Evolutionary conservation across 495 filamentous ascomycete species (phyloP).

Genomic region (Cercophora newfieldiana): DNA sequence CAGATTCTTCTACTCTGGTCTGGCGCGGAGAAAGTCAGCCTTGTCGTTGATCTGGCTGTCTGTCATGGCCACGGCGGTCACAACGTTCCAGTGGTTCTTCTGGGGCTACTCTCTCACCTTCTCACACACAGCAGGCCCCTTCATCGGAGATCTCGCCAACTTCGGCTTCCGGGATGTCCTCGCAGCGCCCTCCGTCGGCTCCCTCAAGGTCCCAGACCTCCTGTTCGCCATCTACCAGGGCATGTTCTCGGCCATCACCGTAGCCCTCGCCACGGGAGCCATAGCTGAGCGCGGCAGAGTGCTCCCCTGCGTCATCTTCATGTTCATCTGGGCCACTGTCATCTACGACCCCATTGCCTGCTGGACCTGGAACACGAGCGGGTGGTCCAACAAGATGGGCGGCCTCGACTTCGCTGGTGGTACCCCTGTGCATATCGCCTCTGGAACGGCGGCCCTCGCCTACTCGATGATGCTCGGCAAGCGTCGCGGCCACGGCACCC

Average conservation of each 20-base stretch:
- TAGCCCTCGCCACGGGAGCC: slow-evolving; percentile 86
- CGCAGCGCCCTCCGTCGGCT: slow-evolving; percentile 73
- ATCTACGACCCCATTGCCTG: slow-evolving; percentile 94
- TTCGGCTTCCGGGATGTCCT: slow-evolving; percentile 82
- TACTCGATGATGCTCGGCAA: slow-evolving; percentile 89
- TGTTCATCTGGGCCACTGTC: slow-evolving; percentile 94
- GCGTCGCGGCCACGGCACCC: slow-evolving; percentile 79
- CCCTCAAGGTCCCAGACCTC: slow-evolving; percentile 76
- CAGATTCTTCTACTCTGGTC: slow-evolving; percentile 95
- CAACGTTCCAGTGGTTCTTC: slow-evolving; percentile 97
- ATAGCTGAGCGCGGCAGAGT: slow-evolving; percentile 89
- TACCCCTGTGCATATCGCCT: slow-evolving; percentile 91
- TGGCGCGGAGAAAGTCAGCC: slow-evolving; percentile 90
- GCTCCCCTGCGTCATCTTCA: slow-evolving; percentile 93
- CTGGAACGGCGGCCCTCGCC: slow-evolving; percentile 81
- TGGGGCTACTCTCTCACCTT: slow-evolving; percentile 95
- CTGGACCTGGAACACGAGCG: slow-evolving; percentile 92
- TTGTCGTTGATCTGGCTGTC: slow-evolving; percentile 94
- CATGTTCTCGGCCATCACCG: slow-evolving; percentile 95
- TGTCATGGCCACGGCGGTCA: slow-evolving; percentile 85
- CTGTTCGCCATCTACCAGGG: slow-evolving; percentile 94
- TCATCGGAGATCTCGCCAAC: slow-evolving; percentile 80
- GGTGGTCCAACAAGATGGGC: slow-evolving; percentile 80
- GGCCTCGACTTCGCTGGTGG: slow-evolving; percentile 93
- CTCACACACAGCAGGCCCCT: slow-evolving; percentile 79